A percentile compares a stretch with the other conserved stretches of the same genome.
phyloP scores from a whole-genome alignment of 139 green algal genomes.

The Coelastrella sp. region DNA sequence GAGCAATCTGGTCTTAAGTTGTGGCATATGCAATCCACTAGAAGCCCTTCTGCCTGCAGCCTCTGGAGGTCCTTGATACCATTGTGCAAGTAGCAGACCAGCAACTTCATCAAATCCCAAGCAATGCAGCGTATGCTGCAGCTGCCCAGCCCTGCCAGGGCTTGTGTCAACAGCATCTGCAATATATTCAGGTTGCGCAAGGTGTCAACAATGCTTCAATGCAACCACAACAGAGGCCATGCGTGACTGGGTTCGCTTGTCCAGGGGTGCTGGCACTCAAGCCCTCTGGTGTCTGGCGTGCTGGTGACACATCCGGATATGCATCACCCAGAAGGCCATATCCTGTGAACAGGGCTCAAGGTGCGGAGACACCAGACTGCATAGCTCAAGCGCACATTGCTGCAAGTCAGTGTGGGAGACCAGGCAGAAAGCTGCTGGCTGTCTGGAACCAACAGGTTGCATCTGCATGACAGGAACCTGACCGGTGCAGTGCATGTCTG shows the following conservation, averaged over 20 bases:
- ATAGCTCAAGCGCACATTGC: background rate
- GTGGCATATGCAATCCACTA: background rate
- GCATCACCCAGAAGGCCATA: background rate
- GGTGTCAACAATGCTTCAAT: too few species aligned
- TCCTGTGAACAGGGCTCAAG: background rate
- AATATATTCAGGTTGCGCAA: background rate
- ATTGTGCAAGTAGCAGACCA: background rate
- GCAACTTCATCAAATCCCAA: background rate
- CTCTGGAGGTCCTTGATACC: background rate
- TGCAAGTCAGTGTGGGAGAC: too few species aligned
- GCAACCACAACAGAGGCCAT: too few species aligned
- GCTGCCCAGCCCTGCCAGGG: background rate
- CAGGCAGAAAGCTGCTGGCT: too few species aligned
- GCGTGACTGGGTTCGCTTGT: too few species aligned
- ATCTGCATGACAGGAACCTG: too few species aligned
- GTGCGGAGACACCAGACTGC: background rate
- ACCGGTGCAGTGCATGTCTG: background rate
- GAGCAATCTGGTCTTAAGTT: background rate
- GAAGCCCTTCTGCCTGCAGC: background rate
- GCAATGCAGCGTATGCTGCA: too few species aligned
- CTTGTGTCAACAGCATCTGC: too few species aligned
- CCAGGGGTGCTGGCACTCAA: slow-evolving; percentile 15
- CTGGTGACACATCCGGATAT: slow-evolving; percentile 34
- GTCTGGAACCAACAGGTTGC: too few species aligned
- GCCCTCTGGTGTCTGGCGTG: slow-evolving; percentile 20